Percentiles rank a stretch among this genome's conserved stretches.
These are phyloP conservation scores for Alloascoidea hylecoeti DNA, from an alignment of 805 yeast species.

Conservation along the genomic window DNA sequence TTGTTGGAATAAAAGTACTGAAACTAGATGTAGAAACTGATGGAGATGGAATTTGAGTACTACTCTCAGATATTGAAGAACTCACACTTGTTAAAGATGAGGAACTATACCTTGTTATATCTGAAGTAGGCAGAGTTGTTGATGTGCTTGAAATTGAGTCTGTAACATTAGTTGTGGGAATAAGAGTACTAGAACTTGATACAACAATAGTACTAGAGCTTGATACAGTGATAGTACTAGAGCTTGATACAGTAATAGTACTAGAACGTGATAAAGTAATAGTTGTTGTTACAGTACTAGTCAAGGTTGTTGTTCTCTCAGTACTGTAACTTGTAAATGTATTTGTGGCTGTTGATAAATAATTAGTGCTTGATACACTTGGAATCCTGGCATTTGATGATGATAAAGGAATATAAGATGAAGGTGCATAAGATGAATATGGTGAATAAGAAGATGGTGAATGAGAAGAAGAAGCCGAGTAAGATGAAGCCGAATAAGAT, in stretches of 20 bases:
- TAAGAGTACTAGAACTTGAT: not conserved
- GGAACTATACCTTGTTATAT: not conserved
- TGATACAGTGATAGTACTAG: too few relatives aligned
- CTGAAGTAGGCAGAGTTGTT: not conserved
- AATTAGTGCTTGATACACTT: too few relatives aligned
- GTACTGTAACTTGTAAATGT: too few relatives aligned
- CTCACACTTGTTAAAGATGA: not conserved
- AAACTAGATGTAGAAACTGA: constrained; percentile 8
- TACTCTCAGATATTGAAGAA: not conserved
- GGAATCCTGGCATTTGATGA: too few relatives aligned
- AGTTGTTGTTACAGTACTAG: too few relatives aligned
- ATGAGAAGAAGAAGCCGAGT: constrained; percentile 5
- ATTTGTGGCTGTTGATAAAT: too few relatives aligned
- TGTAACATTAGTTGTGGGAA: constrained; percentile 4
- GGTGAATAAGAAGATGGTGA: constrained; percentile 10
- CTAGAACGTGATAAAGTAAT: too few relatives aligned
- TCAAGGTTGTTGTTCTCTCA: too few relatives aligned
- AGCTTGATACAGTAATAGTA: too few relatives aligned
- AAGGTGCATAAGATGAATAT: constrained; percentile 11
- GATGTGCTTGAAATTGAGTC: too few relatives aligned
- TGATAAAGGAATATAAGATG: not conserved
- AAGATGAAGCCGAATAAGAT: constrained; percentile 6
- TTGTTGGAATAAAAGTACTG: constrained; percentile 4
- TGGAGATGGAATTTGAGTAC: constrained; percentile 2
- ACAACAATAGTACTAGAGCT: constrained; percentile 1